A percentile compares a stretch with the other conserved stretches of the same genome.
Conservation (phyloP, 768 basidiomycete species). For the Lactifluus piperatus region DNA sequence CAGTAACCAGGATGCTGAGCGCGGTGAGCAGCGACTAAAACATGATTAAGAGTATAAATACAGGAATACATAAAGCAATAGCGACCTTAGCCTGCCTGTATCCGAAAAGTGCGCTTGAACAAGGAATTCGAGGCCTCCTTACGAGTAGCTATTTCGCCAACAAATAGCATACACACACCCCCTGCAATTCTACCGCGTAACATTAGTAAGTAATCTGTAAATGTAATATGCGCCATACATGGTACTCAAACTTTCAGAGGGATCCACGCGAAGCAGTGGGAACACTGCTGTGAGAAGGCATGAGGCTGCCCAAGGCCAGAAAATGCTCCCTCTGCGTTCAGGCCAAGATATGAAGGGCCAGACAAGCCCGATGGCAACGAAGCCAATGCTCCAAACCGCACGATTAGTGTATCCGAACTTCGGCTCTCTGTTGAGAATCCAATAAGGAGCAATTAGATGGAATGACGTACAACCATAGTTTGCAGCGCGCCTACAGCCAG, state of each 20-base stretch:
- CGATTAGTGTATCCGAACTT: constrained; percentile 67
- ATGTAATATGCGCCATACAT: constrained; percentile 41
- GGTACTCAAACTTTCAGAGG: constrained; percentile 46
- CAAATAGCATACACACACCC: constrained; percentile 36
- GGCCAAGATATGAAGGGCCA: constrained; percentile 61
- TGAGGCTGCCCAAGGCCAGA: constrained; percentile 37
- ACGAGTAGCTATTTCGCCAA: constrained; percentile 1
- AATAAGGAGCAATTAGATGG: not conserved
- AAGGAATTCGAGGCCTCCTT: not conserved
- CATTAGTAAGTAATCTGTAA: not conserved
- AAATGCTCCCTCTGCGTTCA: constrained; percentile 23
- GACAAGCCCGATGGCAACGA: constrained; percentile 44
- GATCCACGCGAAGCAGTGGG: constrained; percentile 64
- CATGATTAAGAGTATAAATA: not conserved
- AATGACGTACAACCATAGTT: constrained; percentile 60
- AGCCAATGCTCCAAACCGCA: constrained; percentile 63
- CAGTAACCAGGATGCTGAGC: constrained; percentile 43
- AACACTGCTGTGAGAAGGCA: constrained; percentile 57
- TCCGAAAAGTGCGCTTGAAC: not conserved
- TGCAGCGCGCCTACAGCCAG: constrained; percentile 41
- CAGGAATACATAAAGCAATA: not conserved
- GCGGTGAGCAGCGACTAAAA: constrained; percentile 39
- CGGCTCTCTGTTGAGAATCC: not conserved
- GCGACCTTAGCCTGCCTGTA: not conserved
- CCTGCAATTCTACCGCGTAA: constrained; percentile 27